These are phyloP conservation scores for Ceratorhiza oryzae-sativae DNA, from an alignment of 1,284 basidiomycete species.

Conservation along the genomic window DNA sequence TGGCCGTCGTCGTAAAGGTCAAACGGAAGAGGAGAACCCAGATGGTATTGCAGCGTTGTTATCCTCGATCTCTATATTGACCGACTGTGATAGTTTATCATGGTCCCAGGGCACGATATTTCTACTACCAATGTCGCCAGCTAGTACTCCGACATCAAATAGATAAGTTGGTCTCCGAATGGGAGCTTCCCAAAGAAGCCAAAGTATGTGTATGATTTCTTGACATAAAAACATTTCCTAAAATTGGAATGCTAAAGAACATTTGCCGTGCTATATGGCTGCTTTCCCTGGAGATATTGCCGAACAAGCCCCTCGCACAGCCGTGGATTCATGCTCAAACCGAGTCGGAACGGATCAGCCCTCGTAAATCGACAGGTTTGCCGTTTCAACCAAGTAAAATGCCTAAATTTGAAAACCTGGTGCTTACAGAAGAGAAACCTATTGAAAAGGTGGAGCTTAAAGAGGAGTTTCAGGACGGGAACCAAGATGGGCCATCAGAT, in stretches of 20 bases:
- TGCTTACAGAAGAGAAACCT: conserved; percentile 41
- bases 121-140: conserved; percentile 84
- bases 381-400: background rate
- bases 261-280: conserved; percentile 85
- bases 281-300: conserved; percentile 71
- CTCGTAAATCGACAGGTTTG: background rate
- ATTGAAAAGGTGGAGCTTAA: conserved; percentile 44
- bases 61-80: too few species aligned
- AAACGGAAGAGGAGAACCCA: conserved; percentile 57
- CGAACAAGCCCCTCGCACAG: conserved; percentile 66
- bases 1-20: conserved; percentile 51
- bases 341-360: conserved; percentile 3
- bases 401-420: background rate
- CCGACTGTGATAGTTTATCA: conserved; percentile 68
- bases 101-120: conserved; percentile 74
- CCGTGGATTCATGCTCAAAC: conserved; percentile 60
- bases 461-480: conserved; percentile 41
- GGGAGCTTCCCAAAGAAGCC: conserved; percentile 78
- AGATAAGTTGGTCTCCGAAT: conserved; percentile 64
- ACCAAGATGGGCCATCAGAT: conserved; percentile 63
- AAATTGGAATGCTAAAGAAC: conserved; percentile 55
- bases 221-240: background rate
- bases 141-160: conserved; percentile 79
- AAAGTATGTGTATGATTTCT: conserved; percentile 62
- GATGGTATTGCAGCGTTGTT: too few species aligned